Evolutionary conservation across 176 grass and related monocot genomes (phyloP).

Genomic region (Secale cereale): DNA sequence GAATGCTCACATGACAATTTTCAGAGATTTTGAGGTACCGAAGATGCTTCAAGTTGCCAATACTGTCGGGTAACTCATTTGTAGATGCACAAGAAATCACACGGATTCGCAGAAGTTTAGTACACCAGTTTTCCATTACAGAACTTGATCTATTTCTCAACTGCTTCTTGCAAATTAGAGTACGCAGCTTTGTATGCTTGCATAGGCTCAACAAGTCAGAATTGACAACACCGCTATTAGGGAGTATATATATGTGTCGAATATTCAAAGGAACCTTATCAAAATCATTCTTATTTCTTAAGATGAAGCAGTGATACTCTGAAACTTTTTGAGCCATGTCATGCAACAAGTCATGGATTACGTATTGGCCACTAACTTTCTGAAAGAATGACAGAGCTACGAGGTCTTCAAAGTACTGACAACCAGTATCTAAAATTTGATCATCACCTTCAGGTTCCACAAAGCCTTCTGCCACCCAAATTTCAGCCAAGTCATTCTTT

Average conservation of each 20-base stretch:
- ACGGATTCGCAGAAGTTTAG: not conserved
- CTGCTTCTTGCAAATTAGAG: not conserved
- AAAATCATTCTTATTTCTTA: too few relatives aligned
- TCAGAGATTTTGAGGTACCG: too few relatives aligned
- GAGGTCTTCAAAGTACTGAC: not conserved
- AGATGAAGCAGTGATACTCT: too few relatives aligned
- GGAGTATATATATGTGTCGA: too few relatives aligned
- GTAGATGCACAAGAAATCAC: not conserved
- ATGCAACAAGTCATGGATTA: not conserved
- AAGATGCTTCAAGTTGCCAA: not conserved
- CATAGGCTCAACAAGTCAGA: too few relatives aligned
- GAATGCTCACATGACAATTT: too few relatives aligned
- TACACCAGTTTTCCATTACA: not conserved
- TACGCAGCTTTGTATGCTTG: too few relatives aligned
- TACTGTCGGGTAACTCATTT: not conserved
- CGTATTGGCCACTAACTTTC: not conserved
- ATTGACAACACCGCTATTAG: too few relatives aligned
- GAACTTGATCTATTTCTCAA: not conserved
- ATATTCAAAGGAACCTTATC: too few relatives aligned
- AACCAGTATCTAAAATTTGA: not conserved
- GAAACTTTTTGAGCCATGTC: too few relatives aligned
- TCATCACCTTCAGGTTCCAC: not conserved
- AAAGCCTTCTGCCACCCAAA: too few relatives aligned
- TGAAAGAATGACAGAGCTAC: not conserved
- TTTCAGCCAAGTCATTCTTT: too few relatives aligned